Evolutionary conservation across 1,284 basidiomycete species (phyloP), one percentile per base, ranked within the genome.

Genomic region (Cryptococcus jaspeensis): DNA sequence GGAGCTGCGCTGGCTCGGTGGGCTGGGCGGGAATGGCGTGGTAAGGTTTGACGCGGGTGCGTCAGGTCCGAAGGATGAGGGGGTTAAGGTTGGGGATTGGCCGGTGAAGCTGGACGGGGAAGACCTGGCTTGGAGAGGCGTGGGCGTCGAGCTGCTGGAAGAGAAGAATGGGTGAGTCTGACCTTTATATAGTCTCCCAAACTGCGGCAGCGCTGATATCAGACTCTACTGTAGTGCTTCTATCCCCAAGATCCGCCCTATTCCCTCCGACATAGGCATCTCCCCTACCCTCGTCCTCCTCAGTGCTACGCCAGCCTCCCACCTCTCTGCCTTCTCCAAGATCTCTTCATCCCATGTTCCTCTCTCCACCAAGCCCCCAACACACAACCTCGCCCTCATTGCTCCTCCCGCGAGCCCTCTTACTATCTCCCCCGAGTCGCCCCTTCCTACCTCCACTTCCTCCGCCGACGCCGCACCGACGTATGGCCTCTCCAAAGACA

Each of bases 1-100:
- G 15, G 54, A 61, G 13, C 62, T 58, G 13, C 57, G 63, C 22
- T 70, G 68, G 68, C 59, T 65, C 1, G 66, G 68, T 8, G 61
- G 61, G 1, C 52, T 57, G 22, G 68, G 66, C 5, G 62, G 59
- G 1, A 70, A 70, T 37, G 68, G 68, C 15, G 44, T 56, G 13
- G 52, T 70, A 45, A 54, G 50, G 46, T 36, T 70, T 20, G 37
- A 45, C 13, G 38, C 45, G 15, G 55, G 58, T 3, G 36, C 39
- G 16, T 25, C 22, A 13, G 35, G 56, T 22, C 20, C 16, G 12
- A 18, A 25, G 8, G 35, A 32, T 6, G 45, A 36, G 4, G 38
- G 22, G 1, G 7, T 20, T 8, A 43, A 20, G 8, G 25, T 32
- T 23, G 58, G 58, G 7, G 9, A 11, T 13, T 60, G 58, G 54